Percentiles rank a stretch among this genome's conserved stretches.
Conservation (phyloP, 495 filamentous ascomycete species). For the Astrothelium subdiscretum region DNA sequence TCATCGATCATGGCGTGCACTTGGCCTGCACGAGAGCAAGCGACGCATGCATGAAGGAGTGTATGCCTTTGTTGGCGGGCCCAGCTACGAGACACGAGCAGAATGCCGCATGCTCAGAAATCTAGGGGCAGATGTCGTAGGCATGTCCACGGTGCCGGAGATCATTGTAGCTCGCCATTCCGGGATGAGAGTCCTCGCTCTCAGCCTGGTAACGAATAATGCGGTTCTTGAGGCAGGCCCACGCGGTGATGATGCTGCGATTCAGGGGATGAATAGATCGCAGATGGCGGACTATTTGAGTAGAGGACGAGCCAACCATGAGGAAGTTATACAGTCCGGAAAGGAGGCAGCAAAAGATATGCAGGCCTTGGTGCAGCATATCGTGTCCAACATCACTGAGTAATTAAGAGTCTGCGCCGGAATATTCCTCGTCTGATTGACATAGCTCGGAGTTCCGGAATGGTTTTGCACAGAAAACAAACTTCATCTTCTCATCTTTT, state of each 20-base stretch:
- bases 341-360: slow-evolving; percentile 51
- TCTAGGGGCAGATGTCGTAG: slow-evolving; percentile 61
- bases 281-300: slow-evolving; percentile 47
- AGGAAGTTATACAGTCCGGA: slow-evolving; percentile 60
- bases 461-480: background rate
- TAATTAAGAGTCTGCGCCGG: background rate
- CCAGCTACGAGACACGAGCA: slow-evolving; percentile 66
- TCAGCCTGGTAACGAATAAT: slow-evolving; percentile 68
- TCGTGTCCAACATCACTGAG: slow-evolving; percentile 14
- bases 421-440: background rate
- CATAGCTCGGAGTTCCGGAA: background rate
- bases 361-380: slow-evolving; percentile 40
- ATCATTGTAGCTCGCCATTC: slow-evolving; percentile 63
- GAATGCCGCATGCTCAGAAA: slow-evolving; percentile 61
- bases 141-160: slow-evolving; percentile 72
- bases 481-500: slow-evolving; percentile 17
- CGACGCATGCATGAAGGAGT: slow-evolving; percentile 58
- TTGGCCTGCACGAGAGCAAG: slow-evolving; percentile 30
- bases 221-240: slow-evolving; percentile 53
- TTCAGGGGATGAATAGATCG: slow-evolving; percentile 28
- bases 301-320: slow-evolving; percentile 57
- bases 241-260: slow-evolving; percentile 41
- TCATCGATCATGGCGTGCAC: slow-evolving; percentile 49
- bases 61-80: slow-evolving; percentile 64
- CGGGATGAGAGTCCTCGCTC: slow-evolving; percentile 56